phyloP scores from a whole-genome alignment of 106 monocot genomes.

The Hemerocallis citrina region DNA sequence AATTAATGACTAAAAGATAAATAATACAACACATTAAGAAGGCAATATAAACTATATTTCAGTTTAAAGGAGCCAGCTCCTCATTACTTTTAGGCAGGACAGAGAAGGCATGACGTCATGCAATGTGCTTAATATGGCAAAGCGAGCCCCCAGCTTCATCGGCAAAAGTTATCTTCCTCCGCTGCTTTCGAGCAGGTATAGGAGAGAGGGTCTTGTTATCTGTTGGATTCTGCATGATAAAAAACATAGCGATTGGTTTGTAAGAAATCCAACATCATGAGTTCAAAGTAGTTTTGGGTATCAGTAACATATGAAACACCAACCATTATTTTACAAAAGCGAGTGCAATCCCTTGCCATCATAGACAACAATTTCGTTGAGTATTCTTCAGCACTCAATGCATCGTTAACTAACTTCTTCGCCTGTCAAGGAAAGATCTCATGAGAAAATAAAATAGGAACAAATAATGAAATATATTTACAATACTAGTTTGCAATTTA shows the following conservation, averaged over 20 bases:
- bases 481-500: too few relatives aligned
- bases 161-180: constrained; percentile 74
- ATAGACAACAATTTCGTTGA: constrained; percentile 55
- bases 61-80: too few relatives aligned
- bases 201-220: constrained; percentile 23
- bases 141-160: constrained; percentile 86
- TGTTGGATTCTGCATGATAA: constrained; percentile 31
- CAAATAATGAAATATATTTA: too few relatives aligned
- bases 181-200: constrained; percentile 26
- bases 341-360: constrained; percentile 68
- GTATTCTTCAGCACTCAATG: constrained; percentile 40
- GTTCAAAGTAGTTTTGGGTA: not conserved
- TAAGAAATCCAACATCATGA: not conserved
- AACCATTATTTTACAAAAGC: constrained; percentile 98
- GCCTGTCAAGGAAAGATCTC: constrained; percentile 18
- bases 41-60: too few relatives aligned
- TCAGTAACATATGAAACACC: not conserved
- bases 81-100: too few relatives aligned
- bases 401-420: constrained; percentile 24
- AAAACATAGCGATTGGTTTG: too few relatives aligned
- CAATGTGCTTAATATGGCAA: constrained; percentile 79
- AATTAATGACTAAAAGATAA: too few relatives aligned
- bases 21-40: too few relatives aligned
- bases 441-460: not conserved
- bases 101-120: too few relatives aligned